Percentiles rank a stretch among this genome's conserved stretches.
These are phyloP conservation scores for Saussurea involucrata DNA, from an alignment of 129 eudicot genomes.

Conservation along the genomic window DNA sequence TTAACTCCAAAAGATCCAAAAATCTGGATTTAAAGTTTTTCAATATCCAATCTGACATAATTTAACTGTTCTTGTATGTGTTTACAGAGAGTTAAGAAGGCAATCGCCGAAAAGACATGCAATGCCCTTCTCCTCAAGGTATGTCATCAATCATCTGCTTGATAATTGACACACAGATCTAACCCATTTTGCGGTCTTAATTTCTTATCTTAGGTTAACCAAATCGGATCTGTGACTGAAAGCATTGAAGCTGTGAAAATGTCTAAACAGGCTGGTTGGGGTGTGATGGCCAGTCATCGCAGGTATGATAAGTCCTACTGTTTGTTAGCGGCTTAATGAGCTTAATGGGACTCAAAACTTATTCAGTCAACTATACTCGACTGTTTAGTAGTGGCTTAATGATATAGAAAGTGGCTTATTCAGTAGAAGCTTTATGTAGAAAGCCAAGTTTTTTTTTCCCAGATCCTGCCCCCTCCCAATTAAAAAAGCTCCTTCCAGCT, in stretches of 20 bases:
- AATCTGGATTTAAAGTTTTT: not conserved
- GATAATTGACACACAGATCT: not conserved
- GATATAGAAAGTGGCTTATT: no score
- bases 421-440: no score
- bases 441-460: no score
- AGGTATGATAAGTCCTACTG: slow-evolving; percentile 45
- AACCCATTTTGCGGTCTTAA: not conserved
- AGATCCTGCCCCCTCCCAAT: no score
- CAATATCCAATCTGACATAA: not conserved
- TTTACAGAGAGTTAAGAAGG: slow-evolving; percentile 90
- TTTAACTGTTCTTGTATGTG: slow-evolving; percentile 3
- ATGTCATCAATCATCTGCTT: slow-evolving; percentile 5
- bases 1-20: not conserved
- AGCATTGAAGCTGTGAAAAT: slow-evolving; percentile 96
- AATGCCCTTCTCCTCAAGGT: slow-evolving; percentile 99
- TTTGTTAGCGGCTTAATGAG: no score
- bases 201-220: slow-evolving; percentile 81
- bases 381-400: no score
- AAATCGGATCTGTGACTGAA: slow-evolving; percentile 95
- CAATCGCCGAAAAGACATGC: slow-evolving; percentile 75
- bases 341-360: no score
- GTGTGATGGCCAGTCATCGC: slow-evolving; percentile 97
- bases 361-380: no score
- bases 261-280: slow-evolving; percentile 97
- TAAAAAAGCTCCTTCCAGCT: no score